Evolutionary conservation across 148 eudicot species (phyloP).

Genomic region (Simmondsia chinensis): DNA sequence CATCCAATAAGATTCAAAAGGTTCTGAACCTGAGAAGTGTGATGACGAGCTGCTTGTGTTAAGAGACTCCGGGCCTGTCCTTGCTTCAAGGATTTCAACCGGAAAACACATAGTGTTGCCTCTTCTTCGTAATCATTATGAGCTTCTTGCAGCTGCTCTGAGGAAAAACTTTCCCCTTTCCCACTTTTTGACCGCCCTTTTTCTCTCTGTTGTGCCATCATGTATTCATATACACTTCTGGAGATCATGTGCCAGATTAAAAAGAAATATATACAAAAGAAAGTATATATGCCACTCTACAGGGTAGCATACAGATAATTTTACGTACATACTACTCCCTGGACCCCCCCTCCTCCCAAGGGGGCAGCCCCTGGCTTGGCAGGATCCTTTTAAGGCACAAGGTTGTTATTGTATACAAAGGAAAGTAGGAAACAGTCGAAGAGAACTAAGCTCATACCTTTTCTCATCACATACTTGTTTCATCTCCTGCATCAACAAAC

Average conservation of each 20-base stretch:
- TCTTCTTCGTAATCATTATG: constrained; percentile 82
- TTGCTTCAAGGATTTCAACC: constrained; percentile 87
- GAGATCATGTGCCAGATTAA: constrained; percentile 16
- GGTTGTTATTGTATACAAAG: too few relatives aligned
- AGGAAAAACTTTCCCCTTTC: constrained; percentile 57
- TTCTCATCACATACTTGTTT: constrained; percentile 87
- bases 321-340: too few relatives aligned
- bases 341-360: too few relatives aligned
- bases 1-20: too few relatives aligned
- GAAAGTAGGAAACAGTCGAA: not conserved
- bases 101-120: constrained; percentile 80
- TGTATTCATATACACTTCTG: constrained; percentile 68
- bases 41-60: constrained; percentile 98
- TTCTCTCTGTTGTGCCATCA: constrained; percentile 63
- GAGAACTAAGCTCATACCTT: constrained; percentile 33
- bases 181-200: constrained; percentile 72
- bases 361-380: too few relatives aligned
- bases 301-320: too few relatives aligned
- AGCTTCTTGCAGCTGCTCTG: constrained; percentile 65
- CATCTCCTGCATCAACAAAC: constrained; percentile 61
- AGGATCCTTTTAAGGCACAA: too few relatives aligned
- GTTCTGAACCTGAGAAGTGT: constrained; percentile 78
- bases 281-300: too few relatives aligned
- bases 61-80: constrained; percentile 91
- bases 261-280: constrained; percentile 2